phyloP scores from a whole-genome alignment of 108 stramenopile species.

The Aurantiochytrium sp. region DNA sequence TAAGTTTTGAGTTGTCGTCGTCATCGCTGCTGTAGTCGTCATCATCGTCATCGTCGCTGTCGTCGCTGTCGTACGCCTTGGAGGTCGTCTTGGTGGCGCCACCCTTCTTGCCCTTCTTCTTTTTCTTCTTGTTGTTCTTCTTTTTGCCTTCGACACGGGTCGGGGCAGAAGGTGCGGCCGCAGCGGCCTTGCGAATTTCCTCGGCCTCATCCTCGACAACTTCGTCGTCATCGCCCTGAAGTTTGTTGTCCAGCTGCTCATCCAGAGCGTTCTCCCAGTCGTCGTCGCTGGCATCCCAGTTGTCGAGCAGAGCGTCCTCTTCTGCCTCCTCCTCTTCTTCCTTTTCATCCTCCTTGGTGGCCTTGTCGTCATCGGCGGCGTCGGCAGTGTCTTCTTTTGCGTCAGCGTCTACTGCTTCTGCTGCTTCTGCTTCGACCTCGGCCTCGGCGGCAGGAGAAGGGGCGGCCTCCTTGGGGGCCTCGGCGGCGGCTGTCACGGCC shows the following conservation, averaged over 20 bases:
- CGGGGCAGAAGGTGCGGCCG: neutral
- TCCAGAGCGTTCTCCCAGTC: neutral
- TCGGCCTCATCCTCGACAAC: neutral
- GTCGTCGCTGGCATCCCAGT: slow-evolving; percentile 19
- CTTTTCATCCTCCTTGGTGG: neutral
- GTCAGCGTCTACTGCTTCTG: neutral
- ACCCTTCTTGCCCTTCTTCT: neutral
- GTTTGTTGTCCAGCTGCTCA: neutral
- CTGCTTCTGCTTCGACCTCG: neutral
- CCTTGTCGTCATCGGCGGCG: slow-evolving; percentile 14
- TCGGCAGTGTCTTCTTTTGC: neutral
- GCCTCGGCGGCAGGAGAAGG: slow-evolving; percentile 24
- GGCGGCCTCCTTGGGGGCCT: slow-evolving; percentile 28
- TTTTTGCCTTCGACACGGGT: neutral
- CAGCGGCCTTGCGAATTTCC: neutral
- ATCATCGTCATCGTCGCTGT: slow-evolving; percentile 9
- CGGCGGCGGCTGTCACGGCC: neutral
- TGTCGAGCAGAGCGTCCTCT: neutral
- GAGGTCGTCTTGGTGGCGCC: neutral
- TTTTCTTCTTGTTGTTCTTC: neutral
- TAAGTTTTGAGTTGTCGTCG: neutral
- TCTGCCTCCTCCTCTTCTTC: neutral
- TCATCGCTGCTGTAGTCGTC: neutral
- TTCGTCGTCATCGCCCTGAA: slow-evolving; percentile 5
- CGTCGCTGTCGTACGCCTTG: neutral